Percentiles rank a stretch among this genome's conserved stretches.
Conservation (phyloP, 805 yeast genomes). For the Metschnikowia sp. region DNA sequence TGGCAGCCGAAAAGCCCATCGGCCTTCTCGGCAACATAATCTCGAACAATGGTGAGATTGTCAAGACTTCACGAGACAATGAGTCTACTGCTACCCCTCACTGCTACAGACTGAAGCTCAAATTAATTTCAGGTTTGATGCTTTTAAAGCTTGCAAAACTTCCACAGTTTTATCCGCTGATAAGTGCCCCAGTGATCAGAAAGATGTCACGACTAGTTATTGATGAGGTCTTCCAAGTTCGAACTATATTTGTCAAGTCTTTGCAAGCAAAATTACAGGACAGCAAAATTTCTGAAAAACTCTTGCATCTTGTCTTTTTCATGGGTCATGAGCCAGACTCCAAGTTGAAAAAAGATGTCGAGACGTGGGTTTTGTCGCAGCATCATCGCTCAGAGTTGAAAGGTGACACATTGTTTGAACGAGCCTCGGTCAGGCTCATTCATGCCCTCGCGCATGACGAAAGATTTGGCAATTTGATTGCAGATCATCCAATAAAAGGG, state of each 20-base stretch:
- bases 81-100: slow-evolving; percentile 60
- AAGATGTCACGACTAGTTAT: slow-evolving; percentile 58
- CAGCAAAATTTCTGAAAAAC: slow-evolving; percentile 58
- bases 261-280: slow-evolving; percentile 51
- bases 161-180: slow-evolving; percentile 48
- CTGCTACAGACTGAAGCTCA: slow-evolving; percentile 54
- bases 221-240: slow-evolving; percentile 60
- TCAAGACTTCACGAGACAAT: slow-evolving; percentile 38
- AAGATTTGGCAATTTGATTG: slow-evolving; percentile 48
- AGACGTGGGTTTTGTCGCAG: slow-evolving; percentile 71
- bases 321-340: slow-evolving; percentile 71
- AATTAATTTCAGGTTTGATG: slow-evolving; percentile 65
- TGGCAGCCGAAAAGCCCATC: slow-evolving; percentile 40
- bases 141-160: slow-evolving; percentile 61
- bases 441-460: slow-evolving; percentile 74
- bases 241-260: slow-evolving; percentile 47
- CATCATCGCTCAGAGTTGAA: slow-evolving; percentile 35
- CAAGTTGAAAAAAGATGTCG: slow-evolving; percentile 46
- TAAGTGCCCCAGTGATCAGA: slow-evolving; percentile 51
- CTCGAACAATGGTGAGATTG: slow-evolving; percentile 76
- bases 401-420: slow-evolving; percentile 55
- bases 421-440: slow-evolving; percentile 61
- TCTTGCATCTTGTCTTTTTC: slow-evolving; percentile 65
- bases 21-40: slow-evolving; percentile 65
- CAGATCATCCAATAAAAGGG: slow-evolving; percentile 17